Evolutionary conservation across 2,329 filamentous ascomycete genomes (phyloP).

Genomic region (Epichloe bromicola): DNA sequence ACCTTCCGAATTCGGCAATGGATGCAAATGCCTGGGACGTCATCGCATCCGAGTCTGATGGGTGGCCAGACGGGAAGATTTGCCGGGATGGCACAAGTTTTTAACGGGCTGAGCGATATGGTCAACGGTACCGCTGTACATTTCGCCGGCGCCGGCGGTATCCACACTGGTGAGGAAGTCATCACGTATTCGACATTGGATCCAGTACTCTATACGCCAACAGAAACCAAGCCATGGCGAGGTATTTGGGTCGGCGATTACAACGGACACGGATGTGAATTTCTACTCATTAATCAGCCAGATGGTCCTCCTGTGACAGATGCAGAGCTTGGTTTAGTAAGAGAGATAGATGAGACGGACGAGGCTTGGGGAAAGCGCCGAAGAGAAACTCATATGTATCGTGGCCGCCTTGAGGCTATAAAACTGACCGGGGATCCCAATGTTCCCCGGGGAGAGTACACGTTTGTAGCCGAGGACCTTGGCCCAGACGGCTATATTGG

Average conservation of each 20-base stretch:
- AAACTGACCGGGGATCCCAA: constrained; percentile 90
- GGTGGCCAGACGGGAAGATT: constrained; percentile 14
- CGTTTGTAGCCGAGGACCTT: constrained; percentile 70
- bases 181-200: constrained; percentile 61
- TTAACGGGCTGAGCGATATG: constrained; percentile 1
- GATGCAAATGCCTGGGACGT: constrained; percentile 48
- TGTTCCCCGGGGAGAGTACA: constrained; percentile 68
- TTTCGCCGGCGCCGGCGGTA: constrained; percentile 15
- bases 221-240: constrained; percentile 64
- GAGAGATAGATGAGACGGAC: constrained; percentile 28
- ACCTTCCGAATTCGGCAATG: constrained; percentile 66
- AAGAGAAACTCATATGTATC: constrained; percentile 37
- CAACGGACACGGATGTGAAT: constrained; percentile 76
- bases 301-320: constrained; percentile 29
- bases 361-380: constrained; percentile 33
- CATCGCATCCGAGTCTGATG: constrained; percentile 15
- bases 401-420: constrained; percentile 64
- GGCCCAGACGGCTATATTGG: constrained; percentile 51
- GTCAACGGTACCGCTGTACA: neutral
- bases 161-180: constrained; percentile 41
- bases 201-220: constrained; percentile 65
- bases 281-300: constrained; percentile 68
- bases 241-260: constrained; percentile 94
- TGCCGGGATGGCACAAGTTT: constrained; percentile 10
- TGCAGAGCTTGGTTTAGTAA: constrained; percentile 27